Percentiles rank a stretch among this genome's conserved stretches.
phyloP scores from a whole-genome alignment of 352 stramenopile genomes.

The Phytophthora tubulina region DNA sequence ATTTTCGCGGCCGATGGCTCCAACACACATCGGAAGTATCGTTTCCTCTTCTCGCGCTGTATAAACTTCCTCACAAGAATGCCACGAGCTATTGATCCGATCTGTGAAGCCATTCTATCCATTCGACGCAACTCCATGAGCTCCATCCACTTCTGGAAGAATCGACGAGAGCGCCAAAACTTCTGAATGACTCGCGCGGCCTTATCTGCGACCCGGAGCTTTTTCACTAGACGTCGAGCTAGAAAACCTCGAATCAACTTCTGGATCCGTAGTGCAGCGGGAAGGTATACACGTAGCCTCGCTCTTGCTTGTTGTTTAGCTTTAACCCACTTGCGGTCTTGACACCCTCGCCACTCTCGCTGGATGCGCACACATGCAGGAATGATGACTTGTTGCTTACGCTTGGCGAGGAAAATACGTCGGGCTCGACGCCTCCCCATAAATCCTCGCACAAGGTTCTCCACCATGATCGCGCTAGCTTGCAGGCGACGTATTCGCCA shows the following conservation, averaged over 20 bases:
- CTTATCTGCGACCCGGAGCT: constrained; percentile 39
- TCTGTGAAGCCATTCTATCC: constrained; percentile 69
- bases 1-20: constrained; percentile 60
- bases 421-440: constrained; percentile 57
- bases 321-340: constrained; percentile 42
- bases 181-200: constrained; percentile 60
- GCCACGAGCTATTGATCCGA: constrained; percentile 68
- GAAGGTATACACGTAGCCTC: constrained; percentile 51
- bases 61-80: constrained; percentile 72
- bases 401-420: constrained; percentile 52
- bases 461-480: constrained; percentile 51
- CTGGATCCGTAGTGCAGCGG: constrained; percentile 63
- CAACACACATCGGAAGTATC: constrained; percentile 54
- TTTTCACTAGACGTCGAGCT: constrained; percentile 47
- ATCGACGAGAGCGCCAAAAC: constrained; percentile 58
- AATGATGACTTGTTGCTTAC: constrained; percentile 56
- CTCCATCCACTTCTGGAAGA: constrained; percentile 60
- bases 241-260: constrained; percentile 65
- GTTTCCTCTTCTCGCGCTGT: constrained; percentile 53
- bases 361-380: constrained; percentile 60
- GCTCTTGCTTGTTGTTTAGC: constrained; percentile 42
- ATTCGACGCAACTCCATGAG: constrained; percentile 55
- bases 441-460: constrained; percentile 69
- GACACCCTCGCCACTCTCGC: constrained; percentile 61
- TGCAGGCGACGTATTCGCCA: constrained; percentile 56